Evolutionary conservation across 768 basidiomycete species (phyloP), one percentile per base, ranked within the genome.

Genomic region (Psilocybe cyanescens): DNA sequence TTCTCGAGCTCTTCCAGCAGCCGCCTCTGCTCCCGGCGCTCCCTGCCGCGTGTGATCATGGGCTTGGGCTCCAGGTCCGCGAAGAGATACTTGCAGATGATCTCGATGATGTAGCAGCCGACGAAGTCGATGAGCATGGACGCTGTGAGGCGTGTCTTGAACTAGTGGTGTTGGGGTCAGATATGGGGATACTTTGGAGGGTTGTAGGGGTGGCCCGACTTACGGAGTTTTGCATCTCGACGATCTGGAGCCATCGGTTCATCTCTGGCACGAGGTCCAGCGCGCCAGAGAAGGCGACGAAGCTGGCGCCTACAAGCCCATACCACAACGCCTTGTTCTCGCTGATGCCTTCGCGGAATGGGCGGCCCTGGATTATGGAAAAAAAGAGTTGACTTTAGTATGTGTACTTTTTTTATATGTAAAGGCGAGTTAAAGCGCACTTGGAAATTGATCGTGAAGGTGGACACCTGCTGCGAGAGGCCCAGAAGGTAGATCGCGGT

Each of bases 391-490:
- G 11, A 31, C 37, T 48, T 29, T 7, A 16, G 19, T 8, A 46
- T 6, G 28, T 17, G 4, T 19, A 6, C 14, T 19, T 11, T 0
- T 48, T 16, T 19, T 8, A n/a, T 28, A 37, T 1, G 3, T 14
- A 14, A 39, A 39, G 37, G 37, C 37, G 2, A 1, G 45, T 16
- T 11, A 49, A 37, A 37, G 2, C 52, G 33, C 66, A 87, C 89
- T 80, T 95, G 94, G 85, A 96, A 99, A 79, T 99, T 99, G 79
- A 99, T 95, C 3, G 95, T 90, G 70, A 99, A 99, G 0, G 97
- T 99, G 6, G 97, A 99, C 1, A 99, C 97, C 74, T 99, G 97
- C 73, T 99, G 97, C 2, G 94, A 96, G 39, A 99, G 83, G 56
- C 96, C 91, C 55, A 99, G 83, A 30, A 99, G 86, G 78, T 96